Percentiles rank a stretch among this genome's conserved stretches.
phyloP scores from a whole-genome alignment of 208 protist genomes.

The Balamuthia mandrillaris region DNA sequence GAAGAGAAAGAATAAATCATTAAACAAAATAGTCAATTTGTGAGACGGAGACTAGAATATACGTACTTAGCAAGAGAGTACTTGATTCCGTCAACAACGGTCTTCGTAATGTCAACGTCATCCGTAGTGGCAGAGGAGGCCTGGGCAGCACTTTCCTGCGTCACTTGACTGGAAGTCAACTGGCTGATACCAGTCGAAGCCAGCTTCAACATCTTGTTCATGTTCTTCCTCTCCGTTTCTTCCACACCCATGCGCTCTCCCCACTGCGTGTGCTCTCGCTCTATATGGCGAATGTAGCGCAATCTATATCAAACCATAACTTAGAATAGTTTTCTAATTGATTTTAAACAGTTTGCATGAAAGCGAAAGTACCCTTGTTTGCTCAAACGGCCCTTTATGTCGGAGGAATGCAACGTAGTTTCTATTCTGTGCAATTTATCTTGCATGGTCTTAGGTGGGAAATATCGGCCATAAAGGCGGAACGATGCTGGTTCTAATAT shows the following conservation, averaged over 20 bases:
- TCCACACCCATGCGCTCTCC: not conserved
- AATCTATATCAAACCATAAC: not conserved
- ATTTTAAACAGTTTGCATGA: not conserved
- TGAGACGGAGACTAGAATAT: not conserved
- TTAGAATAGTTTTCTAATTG: not conserved
- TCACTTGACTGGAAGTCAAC: not conserved
- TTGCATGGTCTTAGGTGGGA: not conserved
- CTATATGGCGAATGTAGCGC: not conserved
- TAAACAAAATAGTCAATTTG: not conserved
- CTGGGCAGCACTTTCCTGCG: not conserved
- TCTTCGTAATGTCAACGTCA: not conserved
- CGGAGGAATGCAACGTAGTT: not conserved
- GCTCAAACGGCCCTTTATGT: not conserved
- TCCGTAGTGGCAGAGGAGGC: not conserved
- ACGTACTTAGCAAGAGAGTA: not conserved
- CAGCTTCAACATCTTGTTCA: not conserved
- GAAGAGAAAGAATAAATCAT: not conserved
- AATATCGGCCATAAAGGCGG: not conserved
- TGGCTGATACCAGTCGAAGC: not conserved
- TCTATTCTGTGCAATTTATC: no score
- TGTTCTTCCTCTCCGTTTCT: not conserved
- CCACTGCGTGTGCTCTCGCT: not conserved
- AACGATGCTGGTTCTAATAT: not conserved
- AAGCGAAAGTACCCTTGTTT: not conserved
- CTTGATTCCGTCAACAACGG: not conserved